phyloP scores from a whole-genome alignment of 2,329 filamentous ascomycete species.

The Colletotrichum abscissum region DNA sequence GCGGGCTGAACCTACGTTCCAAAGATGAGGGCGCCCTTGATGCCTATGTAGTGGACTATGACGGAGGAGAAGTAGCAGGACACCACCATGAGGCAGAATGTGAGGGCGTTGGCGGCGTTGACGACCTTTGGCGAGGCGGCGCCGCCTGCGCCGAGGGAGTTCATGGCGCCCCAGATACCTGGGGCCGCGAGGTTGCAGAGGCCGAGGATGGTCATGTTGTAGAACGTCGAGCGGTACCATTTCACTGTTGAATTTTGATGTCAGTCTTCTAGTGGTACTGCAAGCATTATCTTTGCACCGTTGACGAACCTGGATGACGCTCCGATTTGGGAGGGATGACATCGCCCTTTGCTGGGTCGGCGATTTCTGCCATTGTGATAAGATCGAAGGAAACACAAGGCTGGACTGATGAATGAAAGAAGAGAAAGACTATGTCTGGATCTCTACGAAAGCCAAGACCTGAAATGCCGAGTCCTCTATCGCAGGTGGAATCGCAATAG shows the following conservation, averaged over 20 bases:
- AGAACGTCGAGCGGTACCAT: conserved; percentile 79
- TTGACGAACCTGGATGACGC: conserved; percentile 42
- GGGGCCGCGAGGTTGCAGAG: conserved; percentile 78
- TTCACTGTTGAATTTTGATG: conserved; percentile 55
- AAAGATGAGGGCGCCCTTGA: conserved; percentile 77
- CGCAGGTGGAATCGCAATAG: background rate
- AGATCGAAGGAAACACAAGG: background rate
- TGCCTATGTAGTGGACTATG: conserved; percentile 74
- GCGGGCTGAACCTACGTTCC: conserved; percentile 63
- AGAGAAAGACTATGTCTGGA: background rate
- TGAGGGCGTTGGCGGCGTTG: conserved; percentile 77
- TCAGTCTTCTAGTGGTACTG: background rate
- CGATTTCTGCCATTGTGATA: conserved; percentile 7
- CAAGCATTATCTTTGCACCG: background rate
- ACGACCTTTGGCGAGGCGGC: conserved; percentile 73
- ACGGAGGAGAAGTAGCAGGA: conserved; percentile 75
- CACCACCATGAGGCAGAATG: conserved; percentile 79
- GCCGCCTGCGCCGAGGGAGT: conserved; percentile 77
- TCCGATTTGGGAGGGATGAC: conserved; percentile 42
- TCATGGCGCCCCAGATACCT: conserved; percentile 80
- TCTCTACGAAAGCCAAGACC: background rate
- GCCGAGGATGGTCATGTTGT: conserved; percentile 78
- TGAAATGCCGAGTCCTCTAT: background rate
- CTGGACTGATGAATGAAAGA: background rate
- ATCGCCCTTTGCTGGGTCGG: conserved; percentile 12